A percentile compares a stretch with the other conserved stretches of the same genome.
Evolutionary conservation across 768 basidiomycete species (phyloP).

Genomic region (Amanita inopinata): DNA sequence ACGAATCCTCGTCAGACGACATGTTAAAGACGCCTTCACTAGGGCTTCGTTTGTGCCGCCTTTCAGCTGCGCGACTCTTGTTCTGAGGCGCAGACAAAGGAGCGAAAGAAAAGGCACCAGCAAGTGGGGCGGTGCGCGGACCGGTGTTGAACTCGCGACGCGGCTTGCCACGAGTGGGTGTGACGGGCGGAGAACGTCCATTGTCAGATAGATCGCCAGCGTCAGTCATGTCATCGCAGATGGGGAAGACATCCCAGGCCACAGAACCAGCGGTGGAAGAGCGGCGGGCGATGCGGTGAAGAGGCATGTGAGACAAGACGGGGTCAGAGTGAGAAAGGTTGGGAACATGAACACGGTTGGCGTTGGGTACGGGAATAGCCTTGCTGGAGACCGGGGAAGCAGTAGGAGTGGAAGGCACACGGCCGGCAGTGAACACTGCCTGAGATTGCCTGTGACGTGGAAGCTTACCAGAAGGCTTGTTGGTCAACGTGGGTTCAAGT

Average conservation of each 20-base stretch:
- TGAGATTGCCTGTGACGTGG: conserved; percentile 44
- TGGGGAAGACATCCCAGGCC: conserved; percentile 38
- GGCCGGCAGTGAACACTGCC: conserved; percentile 8
- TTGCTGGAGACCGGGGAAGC: conserved; percentile 28
- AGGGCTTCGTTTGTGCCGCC: conserved; percentile 48
- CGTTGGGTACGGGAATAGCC: conserved; percentile 41
- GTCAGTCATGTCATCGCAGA: conserved; percentile 67
- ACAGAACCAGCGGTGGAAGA: conserved; percentile 18
- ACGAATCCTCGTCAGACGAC: conserved; percentile 61
- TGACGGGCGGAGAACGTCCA: conserved; percentile 34
- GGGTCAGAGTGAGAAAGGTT: conserved; percentile 46
- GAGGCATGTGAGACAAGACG: conserved; percentile 25
- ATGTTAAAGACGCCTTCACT: conserved; percentile 70
- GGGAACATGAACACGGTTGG: conserved; percentile 12
- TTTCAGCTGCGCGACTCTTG: conserved; percentile 15
- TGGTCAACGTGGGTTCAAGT: conserved; percentile 28
- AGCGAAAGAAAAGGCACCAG: conserved; percentile 23
- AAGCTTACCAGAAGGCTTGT: conserved; percentile 45
- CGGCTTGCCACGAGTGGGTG: conserved; percentile 33
- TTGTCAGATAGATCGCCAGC: conserved; percentile 24
- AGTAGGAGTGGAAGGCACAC: conserved; percentile 18
- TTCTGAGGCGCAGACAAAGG: conserved; percentile 22
- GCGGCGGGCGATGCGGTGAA: conserved; percentile 22
- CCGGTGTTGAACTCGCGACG: conserved; percentile 24
- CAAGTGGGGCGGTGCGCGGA: conserved; percentile 44